Evolutionary conservation across 1,284 basidiomycete genomes (phyloP), one percentile per base, ranked within the genome.

Genomic region (Limonomyces culmigenus): DNA sequence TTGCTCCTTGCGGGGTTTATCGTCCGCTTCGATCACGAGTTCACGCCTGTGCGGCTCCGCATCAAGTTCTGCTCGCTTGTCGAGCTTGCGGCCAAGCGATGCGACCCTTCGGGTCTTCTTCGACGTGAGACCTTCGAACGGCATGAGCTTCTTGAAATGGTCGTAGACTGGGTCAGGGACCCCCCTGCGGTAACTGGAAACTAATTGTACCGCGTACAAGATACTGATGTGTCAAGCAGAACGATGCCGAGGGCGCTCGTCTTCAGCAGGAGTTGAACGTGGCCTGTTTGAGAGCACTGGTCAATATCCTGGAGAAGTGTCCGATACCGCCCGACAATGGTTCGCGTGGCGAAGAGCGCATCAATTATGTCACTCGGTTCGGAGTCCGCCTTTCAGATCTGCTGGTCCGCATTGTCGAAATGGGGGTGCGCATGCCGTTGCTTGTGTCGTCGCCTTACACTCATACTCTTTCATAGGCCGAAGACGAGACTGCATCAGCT

Each of bases 51-150:
- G 36, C 70, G 83, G 4, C 62, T 84, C 45, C 79, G 80, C 50
- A 62, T 71, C 49, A 84, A 77, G 51, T 87, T 81, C 48, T 88
- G 83, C 46, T 54, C 61, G 29, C 63, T 91, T 32, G 73, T 74
- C 44, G 83, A 85, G 42, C 65, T 63, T 23, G 65, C 80, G 3
- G 74, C 77, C 46, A 62, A 65, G 29, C 70, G 74, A 18, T 61
- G 63, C 0, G 75, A 79, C 38, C 61, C 67, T 8, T 53, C 81
- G 17, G 64, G 66, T 1, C 54, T 81, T 39, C 72, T 27, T 27
- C n/a, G 23, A 27, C n/a, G 74, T 5, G 80, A 76, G 50, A 70
- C 62, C 40, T 54, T 58, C 40, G 60, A 71, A 5, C 67, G 83
- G n/a, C 78, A 83, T 48, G 63, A 64, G 29, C 65, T 87, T 15